These are phyloP conservation scores for Fusarium sp. DNA, from an alignment of 2,329 filamentous ascomycete species.

Conservation along the genomic window DNA sequence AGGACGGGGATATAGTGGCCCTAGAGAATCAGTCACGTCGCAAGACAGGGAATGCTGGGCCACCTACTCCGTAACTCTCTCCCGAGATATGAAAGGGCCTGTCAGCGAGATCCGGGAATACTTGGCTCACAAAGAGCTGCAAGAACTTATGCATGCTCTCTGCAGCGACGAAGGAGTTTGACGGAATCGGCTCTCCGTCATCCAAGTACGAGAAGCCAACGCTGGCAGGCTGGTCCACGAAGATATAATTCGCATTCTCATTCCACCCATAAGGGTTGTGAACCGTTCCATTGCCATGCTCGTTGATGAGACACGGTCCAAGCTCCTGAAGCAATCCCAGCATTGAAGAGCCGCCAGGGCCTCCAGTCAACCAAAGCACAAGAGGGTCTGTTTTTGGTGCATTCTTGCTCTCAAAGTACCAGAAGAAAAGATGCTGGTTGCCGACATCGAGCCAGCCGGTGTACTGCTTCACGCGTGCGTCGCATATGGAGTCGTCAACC, in stretches of 20 bases:
- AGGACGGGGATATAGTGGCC: slow-evolving; percentile 32
- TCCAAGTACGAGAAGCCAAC: slow-evolving; percentile 37
- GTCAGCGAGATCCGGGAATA: slow-evolving; percentile 2
- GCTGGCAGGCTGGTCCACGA: slow-evolving; percentile 33
- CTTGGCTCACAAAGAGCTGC: slow-evolving; percentile 22
- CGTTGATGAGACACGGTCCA: slow-evolving; percentile 26
- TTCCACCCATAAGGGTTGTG: slow-evolving; percentile 34
- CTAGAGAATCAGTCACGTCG: background rate
- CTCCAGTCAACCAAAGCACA: slow-evolving; percentile 33
- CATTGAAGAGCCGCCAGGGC: slow-evolving; percentile 26
- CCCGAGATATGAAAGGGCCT: slow-evolving; percentile 31
- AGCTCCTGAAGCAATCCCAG: slow-evolving; percentile 32
- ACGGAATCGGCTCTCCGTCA: slow-evolving; percentile 10
- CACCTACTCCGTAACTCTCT: slow-evolving; percentile 29
- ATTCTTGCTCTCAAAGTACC: slow-evolving; percentile 34
- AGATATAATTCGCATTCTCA: slow-evolving; percentile 33
- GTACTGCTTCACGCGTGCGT: slow-evolving; percentile 33
- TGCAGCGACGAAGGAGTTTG: slow-evolving; percentile 28
- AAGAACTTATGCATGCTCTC: slow-evolving; percentile 30
- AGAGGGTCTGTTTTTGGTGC: slow-evolving; percentile 22
- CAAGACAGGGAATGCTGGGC: fast-evolving
- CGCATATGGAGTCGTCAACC: slow-evolving; percentile 15
- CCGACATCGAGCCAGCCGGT: slow-evolving; percentile 28
- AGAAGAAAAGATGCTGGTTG: slow-evolving; percentile 34
- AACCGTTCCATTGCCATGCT: slow-evolving; percentile 12